A percentile compares a stretch with the other conserved stretches of the same genome.
phyloP scores from a whole-genome alignment of 2,329 filamentous ascomycete species.

The Penicillium rolfsii region DNA sequence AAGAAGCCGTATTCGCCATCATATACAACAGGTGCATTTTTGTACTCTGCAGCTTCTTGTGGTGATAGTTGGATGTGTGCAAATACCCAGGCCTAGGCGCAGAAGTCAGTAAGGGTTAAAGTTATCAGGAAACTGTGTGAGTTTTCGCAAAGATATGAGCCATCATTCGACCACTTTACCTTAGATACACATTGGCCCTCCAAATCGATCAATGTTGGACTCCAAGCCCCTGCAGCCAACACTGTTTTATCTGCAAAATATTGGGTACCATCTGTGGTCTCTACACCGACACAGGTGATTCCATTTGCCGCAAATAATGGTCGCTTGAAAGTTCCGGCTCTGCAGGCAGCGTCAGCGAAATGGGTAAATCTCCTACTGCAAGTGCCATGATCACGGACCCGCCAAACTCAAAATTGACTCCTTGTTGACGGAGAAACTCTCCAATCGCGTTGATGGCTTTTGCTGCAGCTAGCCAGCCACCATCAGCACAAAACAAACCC shows the following conservation, averaged over 20 bases:
- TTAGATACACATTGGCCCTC: constrained; percentile 49
- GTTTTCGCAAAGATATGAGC: neutral
- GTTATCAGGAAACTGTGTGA: constrained; percentile 18
- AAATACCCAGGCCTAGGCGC: constrained; percentile 49
- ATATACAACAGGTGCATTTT: constrained; percentile 50
- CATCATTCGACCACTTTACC: constrained; percentile 39
- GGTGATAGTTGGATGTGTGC: constrained; percentile 51
- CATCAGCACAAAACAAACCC: constrained; percentile 49
- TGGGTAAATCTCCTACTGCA: neutral
- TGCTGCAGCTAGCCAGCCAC: constrained; percentile 54
- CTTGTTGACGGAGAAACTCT: constrained; percentile 40
- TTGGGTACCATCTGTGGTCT: constrained; percentile 47
- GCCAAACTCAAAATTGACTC: constrained; percentile 50
- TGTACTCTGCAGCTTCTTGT: constrained; percentile 48
- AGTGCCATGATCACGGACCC: constrained; percentile 23
- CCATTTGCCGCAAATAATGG: constrained; percentile 45
- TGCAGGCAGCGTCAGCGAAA: constrained; percentile 13
- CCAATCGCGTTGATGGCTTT: constrained; percentile 55
- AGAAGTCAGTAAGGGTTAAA: constrained; percentile 28
- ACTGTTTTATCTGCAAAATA: constrained; percentile 52
- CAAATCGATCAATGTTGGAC: constrained; percentile 30
- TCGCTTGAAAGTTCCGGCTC: constrained; percentile 51
- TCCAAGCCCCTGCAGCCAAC: constrained; percentile 41
- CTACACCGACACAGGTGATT: constrained; percentile 45
- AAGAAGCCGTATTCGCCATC: constrained; percentile 54